Conservation (phyloP, 768 basidiomycete species). For the Hypholoma fasciculare region DNA sequence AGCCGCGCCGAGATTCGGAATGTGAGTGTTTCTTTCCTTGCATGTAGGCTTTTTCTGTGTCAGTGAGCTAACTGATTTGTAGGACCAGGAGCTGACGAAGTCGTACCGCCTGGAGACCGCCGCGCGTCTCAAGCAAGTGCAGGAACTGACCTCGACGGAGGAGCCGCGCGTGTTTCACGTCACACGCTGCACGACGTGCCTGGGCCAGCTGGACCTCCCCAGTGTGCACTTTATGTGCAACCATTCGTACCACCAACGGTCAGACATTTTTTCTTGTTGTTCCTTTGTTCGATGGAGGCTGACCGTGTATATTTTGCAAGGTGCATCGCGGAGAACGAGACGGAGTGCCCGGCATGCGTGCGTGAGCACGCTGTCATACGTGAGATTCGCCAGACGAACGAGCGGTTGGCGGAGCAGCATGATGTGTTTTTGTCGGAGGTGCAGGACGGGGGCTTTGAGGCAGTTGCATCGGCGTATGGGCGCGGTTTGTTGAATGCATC, state of each 20-base stretch:
- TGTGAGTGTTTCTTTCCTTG: slow-evolving; percentile 45
- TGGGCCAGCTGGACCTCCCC: slow-evolving; percentile 88
- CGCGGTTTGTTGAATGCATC: slow-evolving; percentile 58
- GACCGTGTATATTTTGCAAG: slow-evolving; percentile 36
- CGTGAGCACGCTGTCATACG: slow-evolving; percentile 86
- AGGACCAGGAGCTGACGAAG: slow-evolving; percentile 87
- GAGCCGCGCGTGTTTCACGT: slow-evolving; percentile 91
- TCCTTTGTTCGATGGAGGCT: neutral
- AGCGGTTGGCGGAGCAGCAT: slow-evolving; percentile 78
- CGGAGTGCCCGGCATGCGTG: slow-evolving; percentile 88
- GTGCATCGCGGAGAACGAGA: slow-evolving; percentile 86
- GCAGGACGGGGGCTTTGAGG: slow-evolving; percentile 68
- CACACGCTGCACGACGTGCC: slow-evolving; percentile 88
- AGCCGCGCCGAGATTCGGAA: slow-evolving; percentile 77
- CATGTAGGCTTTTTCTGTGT: neutral
- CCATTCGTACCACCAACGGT: slow-evolving; percentile 97
- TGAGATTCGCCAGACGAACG: slow-evolving; percentile 87
- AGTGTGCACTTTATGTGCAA: slow-evolving; percentile 98
- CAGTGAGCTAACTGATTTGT: slow-evolving; percentile 1
- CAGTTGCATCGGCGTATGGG: slow-evolving; percentile 70
- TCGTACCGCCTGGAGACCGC: slow-evolving; percentile 88
- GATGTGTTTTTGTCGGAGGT: slow-evolving; percentile 80
- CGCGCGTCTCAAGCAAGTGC: slow-evolving; percentile 77
- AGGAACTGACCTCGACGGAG: slow-evolving; percentile 74
- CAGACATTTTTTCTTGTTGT: slow-evolving; percentile 14